These are phyloP conservation scores for Trichoderma cornu-damae DNA, from an alignment of 2,329 filamentous ascomycete genomes.

Conservation along the genomic window DNA sequence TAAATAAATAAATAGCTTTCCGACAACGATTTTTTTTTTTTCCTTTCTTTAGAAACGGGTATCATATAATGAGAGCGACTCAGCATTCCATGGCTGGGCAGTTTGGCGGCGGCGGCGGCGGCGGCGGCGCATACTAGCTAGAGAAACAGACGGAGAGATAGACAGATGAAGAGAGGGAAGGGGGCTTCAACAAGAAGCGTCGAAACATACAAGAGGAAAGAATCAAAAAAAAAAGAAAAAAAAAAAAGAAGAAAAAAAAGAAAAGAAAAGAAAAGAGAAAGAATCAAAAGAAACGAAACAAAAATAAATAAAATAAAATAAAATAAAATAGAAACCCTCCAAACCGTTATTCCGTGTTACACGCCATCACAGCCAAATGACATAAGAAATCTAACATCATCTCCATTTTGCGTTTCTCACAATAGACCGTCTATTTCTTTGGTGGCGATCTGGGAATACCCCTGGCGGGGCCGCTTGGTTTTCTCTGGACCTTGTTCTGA, in stretches of 20 bases:
- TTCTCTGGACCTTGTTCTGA: slow-evolving; percentile 3
- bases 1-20: slow-evolving; percentile 11
- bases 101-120: background rate
- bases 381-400: background rate
- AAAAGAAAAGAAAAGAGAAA: background rate
- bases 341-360: background rate
- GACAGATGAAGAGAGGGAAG: too few species aligned
- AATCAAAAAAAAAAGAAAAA: background rate
- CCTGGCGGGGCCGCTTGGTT: background rate
- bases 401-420: background rate
- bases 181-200: too few species aligned
- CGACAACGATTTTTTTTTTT: background rate
- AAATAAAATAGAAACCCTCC: slow-evolving; percentile 2
- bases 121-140: slow-evolving; percentile 17
- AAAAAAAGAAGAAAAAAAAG: background rate
- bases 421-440: background rate
- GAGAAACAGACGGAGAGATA: slow-evolving; percentile 13
- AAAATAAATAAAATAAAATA: background rate
- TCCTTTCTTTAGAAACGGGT: slow-evolving; percentile 22
- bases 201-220: background rate
- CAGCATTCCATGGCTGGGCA: slow-evolving; percentile 12
- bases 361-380: background rate
- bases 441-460: background rate
- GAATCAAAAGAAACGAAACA: background rate
- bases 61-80: slow-evolving; percentile 23